Percentiles rank a stretch among this genome's conserved stretches.
Conservation (phyloP, 2,329 filamentous ascomycete species). For the Colletotrichum orchidophilum region DNA sequence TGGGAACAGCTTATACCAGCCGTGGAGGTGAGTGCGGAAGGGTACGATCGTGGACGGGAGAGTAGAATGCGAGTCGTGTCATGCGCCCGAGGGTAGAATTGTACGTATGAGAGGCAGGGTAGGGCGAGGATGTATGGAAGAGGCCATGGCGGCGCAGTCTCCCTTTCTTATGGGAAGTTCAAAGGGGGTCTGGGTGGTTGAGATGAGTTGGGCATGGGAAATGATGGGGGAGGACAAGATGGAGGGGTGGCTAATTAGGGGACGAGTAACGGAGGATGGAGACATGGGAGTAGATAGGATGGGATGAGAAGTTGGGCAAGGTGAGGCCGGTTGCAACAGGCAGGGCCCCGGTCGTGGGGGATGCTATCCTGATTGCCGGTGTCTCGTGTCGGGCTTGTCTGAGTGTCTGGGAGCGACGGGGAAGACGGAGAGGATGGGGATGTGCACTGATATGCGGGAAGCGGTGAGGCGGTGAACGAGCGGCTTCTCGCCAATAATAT, state of each 20-base stretch:
- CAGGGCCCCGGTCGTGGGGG: constrained; percentile 30
- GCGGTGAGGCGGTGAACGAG: constrained; percentile 35
- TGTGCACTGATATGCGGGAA: constrained; percentile 34
- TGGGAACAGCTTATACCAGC: constrained; percentile 11
- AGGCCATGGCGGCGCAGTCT: constrained; percentile 30
- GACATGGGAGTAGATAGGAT: neutral
- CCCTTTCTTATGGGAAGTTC: constrained; percentile 26
- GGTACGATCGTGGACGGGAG: neutral
- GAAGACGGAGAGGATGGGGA: constrained; percentile 29
- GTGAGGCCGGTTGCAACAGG: constrained; percentile 30
- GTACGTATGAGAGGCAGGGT: constrained; percentile 15
- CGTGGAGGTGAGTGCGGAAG: neutral
- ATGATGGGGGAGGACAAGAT: neutral
- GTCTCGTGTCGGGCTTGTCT: constrained; percentile 31
- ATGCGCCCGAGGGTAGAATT: constrained; percentile 26
- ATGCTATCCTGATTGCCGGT: constrained; percentile 30
- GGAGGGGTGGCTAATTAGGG: constrained; percentile 25
- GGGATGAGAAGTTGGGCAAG: constrained; percentile 27
- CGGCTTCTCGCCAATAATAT: constrained; percentile 33
- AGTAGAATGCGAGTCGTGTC: constrained; percentile 6
- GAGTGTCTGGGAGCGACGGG: constrained; percentile 24
- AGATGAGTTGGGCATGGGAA: neutral
- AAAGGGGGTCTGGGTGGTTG: constrained; percentile 20
- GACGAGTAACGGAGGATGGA: constrained; percentile 16
- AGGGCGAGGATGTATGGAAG: constrained; percentile 1